Percentiles rank a stretch among this genome's conserved stretches.
phyloP scores from a whole-genome alignment of 1,139 yeast genomes.

The Meyerozyma guilliermondii region DNA sequence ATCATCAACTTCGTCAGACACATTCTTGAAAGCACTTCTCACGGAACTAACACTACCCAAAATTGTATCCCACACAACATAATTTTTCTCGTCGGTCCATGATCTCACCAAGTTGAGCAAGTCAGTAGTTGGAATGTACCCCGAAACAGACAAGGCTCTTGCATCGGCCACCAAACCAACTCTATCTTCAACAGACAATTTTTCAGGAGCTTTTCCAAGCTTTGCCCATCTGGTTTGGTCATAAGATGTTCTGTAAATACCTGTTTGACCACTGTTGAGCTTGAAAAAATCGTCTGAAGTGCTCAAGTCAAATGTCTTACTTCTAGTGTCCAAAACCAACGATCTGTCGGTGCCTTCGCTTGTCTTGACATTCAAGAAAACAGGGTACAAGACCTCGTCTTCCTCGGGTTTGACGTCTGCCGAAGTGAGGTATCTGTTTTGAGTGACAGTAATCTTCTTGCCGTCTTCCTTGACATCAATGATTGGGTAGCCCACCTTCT shows the following conservation, averaged over 20 bases:
- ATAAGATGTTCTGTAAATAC: slow-evolving; percentile 79
- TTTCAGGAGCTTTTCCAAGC: slow-evolving; percentile 64
- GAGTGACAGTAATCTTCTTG: slow-evolving; percentile 48
- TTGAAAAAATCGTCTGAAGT: slow-evolving; percentile 51
- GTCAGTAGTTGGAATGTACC: slow-evolving; percentile 63
- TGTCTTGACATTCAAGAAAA: slow-evolving; percentile 74
- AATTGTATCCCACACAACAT: slow-evolving; percentile 78
- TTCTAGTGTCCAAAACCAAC: slow-evolving; percentile 52
- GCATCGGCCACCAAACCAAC: slow-evolving; percentile 85
- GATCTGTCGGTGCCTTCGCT: slow-evolving; percentile 61
- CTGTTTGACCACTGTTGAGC: slow-evolving; percentile 77
- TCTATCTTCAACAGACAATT: slow-evolving; percentile 76
- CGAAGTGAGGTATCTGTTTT: slow-evolving; percentile 71
- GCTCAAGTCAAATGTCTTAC: slow-evolving; percentile 40
- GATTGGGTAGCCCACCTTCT: slow-evolving; percentile 80
- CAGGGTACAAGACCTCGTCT: slow-evolving; percentile 64
- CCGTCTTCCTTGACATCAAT: slow-evolving; percentile 52
- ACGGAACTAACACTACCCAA: slow-evolving; percentile 49
- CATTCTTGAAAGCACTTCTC: slow-evolving; percentile 66
- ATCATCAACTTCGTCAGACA: slow-evolving; percentile 48
- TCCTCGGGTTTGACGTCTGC: slow-evolving; percentile 72
- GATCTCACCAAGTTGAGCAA: slow-evolving; percentile 59
- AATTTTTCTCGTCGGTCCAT: slow-evolving; percentile 66
- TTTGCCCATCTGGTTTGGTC: slow-evolving; percentile 68
- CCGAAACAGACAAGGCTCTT: slow-evolving; percentile 65